Evolutionary conservation across 805 yeast species (phyloP).

Genomic region (Nakazawaea anatomiae): DNA sequence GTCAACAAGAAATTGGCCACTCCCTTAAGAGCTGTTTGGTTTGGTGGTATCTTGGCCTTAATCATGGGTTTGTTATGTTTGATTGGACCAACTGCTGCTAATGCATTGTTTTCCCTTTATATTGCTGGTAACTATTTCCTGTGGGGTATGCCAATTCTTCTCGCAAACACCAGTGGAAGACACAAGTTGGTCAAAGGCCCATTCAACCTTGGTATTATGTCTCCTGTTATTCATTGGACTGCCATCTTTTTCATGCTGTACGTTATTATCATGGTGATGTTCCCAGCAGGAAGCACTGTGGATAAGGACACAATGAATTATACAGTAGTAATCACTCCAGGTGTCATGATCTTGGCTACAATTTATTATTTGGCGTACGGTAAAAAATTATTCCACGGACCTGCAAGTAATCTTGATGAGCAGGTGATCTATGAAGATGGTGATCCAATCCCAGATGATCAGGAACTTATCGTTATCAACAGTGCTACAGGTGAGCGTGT

Average conservation of each 20-base stretch:
- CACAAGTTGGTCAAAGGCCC: conserved; percentile 58
- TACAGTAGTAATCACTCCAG: conserved; percentile 57
- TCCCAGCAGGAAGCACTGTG: conserved; percentile 44
- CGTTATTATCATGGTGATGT: conserved; percentile 52
- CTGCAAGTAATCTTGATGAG: conserved; percentile 20
- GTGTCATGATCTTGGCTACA: conserved; percentile 50
- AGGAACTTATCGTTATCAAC: conserved; percentile 9
- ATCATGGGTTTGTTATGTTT: conserved; percentile 52
- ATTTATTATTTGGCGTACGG: conserved; percentile 49
- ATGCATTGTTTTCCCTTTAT: conserved; percentile 61
- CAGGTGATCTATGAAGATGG: conserved; percentile 4
- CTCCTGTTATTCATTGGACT: conserved; percentile 37
- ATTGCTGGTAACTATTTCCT: conserved; percentile 60
- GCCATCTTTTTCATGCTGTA: conserved; percentile 46
- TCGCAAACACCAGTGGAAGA: conserved; percentile 44
- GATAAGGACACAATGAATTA: conserved; percentile 56
- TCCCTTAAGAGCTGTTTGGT: conserved; percentile 59
- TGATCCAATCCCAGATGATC: conserved; percentile 2
- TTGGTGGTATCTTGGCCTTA: conserved; percentile 44
- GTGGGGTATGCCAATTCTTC: conserved; percentile 55
- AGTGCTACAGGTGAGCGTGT: conserved; percentile 9
- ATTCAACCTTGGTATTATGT: conserved; percentile 51
- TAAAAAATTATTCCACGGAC: conserved; percentile 52
- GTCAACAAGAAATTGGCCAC: conserved; percentile 53
- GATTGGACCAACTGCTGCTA: conserved; percentile 55